Evolutionary conservation across 495 filamentous ascomycete species (phyloP).

Genomic region (Penicillium antarcticum): DNA sequence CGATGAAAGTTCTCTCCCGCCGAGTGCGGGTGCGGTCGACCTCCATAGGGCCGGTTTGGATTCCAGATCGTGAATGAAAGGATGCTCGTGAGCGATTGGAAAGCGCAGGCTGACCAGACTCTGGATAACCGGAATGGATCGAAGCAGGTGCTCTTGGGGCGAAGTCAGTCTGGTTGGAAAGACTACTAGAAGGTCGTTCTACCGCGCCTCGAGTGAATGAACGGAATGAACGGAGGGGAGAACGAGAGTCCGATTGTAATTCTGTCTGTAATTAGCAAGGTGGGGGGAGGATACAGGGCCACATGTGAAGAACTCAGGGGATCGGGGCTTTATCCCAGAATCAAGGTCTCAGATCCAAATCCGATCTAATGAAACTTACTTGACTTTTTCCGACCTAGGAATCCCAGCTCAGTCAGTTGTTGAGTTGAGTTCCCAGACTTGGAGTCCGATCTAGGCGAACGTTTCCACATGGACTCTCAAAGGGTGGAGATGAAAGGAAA

Average conservation of each 20-base stretch:
- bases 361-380: constrained; percentile 24
- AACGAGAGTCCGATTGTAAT: constrained; percentile 31
- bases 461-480: constrained; percentile 44
- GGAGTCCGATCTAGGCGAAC: constrained; percentile 44
- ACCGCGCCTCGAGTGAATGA: constrained; percentile 20
- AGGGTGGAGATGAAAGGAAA: constrained; percentile 11
- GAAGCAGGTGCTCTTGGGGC: constrained; percentile 28
- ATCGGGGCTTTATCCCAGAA: constrained; percentile 4
- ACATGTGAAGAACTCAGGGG: neutral
- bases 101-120: constrained; percentile 18
- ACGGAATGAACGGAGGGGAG: constrained; percentile 33
- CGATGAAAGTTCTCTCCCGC: constrained; percentile 92
- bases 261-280: constrained; percentile 31
- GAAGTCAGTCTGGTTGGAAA: constrained; percentile 26
- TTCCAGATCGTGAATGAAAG: constrained; percentile 47
- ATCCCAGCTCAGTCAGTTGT: constrained; percentile 32
- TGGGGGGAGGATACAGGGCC: constrained; percentile 3
- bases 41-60: constrained; percentile 72
- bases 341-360: constrained; percentile 12
- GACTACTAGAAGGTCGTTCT: constrained; percentile 30
- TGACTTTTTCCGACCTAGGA: constrained; percentile 39
- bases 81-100: constrained; percentile 40
- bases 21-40: constrained; percentile 77
- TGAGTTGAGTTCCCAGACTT: constrained; percentile 36
- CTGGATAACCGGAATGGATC: constrained; percentile 14